Conservation (phyloP, 1,284 basidiomycete genomes). For the Leccinum pachyderme region DNA sequence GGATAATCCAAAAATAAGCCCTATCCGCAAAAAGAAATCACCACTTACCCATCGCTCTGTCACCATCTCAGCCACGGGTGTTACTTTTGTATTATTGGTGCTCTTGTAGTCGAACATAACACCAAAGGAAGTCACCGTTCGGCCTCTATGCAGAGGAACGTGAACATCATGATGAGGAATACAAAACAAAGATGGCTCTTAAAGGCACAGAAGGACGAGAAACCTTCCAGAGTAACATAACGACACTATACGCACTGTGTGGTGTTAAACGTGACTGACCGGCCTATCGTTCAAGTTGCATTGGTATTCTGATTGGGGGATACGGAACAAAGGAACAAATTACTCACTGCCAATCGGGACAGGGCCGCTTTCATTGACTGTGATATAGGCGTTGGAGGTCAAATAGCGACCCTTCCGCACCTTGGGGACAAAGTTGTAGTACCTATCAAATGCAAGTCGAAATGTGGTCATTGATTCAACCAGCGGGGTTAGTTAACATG, state of each 20-base stretch:
- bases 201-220: neutral
- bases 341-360: slow-evolving; percentile 62
- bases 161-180: too few species aligned
- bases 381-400: slow-evolving; percentile 85
- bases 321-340: neutral
- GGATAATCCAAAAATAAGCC: neutral
- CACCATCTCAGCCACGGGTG: slow-evolving; percentile 70
- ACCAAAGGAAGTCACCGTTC: slow-evolving; percentile 75
- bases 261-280: slow-evolving; percentile 75
- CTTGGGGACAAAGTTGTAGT: slow-evolving; percentile 72
- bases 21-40: neutral
- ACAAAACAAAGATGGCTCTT: too few species aligned
- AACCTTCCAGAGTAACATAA: neutral
- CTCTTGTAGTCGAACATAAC: slow-evolving; percentile 74
- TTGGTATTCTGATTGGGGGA: too few species aligned
- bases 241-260: slow-evolving; percentile 50
- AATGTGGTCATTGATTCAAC: neutral
- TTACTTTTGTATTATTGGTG: slow-evolving; percentile 69
- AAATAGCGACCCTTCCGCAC: slow-evolving; percentile 77
- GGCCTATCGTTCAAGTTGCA: slow-evolving; percentile 37
- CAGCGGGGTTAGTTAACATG: too few species aligned
- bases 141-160: slow-evolving; percentile 44
- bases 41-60: slow-evolving; percentile 64
- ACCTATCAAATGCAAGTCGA: slow-evolving; percentile 35
- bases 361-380: slow-evolving; percentile 51